A percentile compares a stretch with the other conserved stretches of the same genome.
phyloP scores from a whole-genome alignment of 371 early-diverging fungal genomes.

The Fennellomyces sp. region DNA sequence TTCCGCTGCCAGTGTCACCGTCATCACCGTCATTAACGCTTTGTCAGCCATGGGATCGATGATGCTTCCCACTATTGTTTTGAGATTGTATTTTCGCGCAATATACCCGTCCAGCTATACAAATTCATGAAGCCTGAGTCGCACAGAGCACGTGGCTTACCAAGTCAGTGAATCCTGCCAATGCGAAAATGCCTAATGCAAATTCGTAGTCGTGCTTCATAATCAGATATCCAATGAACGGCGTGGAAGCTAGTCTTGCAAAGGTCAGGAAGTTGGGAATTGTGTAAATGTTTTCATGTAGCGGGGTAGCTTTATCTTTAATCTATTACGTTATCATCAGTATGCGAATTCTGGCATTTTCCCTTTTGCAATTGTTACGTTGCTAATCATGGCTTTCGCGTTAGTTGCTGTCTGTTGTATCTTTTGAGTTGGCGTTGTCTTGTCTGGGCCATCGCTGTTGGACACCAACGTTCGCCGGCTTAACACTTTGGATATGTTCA shows the following conservation, averaged over 20 bases:
- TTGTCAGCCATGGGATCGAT: constrained; percentile 98
- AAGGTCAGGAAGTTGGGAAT: constrained; percentile 88
- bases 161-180: constrained; percentile 87
- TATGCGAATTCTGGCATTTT: not conserved
- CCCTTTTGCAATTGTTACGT: constrained; percentile 17
- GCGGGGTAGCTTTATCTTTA: constrained; percentile 27
- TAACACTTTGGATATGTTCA: not conserved
- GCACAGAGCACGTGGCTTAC: constrained; percentile 35
- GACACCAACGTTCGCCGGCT: constrained; percentile 2
- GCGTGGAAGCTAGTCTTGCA: constrained; percentile 75
- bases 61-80: constrained; percentile 86
- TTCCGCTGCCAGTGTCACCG: constrained; percentile 77
- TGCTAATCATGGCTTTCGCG: constrained; percentile 42
- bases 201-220: constrained; percentile 66
- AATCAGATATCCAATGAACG: constrained; percentile 89
- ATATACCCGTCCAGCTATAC: constrained; percentile 88
- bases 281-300: constrained; percentile 84
- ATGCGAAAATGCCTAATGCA: constrained; percentile 76
- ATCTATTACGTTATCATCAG: constrained; percentile 18
- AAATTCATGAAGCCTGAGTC: not conserved
- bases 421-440: not conserved
- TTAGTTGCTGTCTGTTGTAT: constrained; percentile 35
- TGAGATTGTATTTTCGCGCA: constrained; percentile 87
- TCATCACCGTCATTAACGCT: constrained; percentile 89
- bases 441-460: not conserved